Base-by-base conservation (phyloP, 2,329 filamentous ascomycete species). In the Microdochium nivale region DNA sequence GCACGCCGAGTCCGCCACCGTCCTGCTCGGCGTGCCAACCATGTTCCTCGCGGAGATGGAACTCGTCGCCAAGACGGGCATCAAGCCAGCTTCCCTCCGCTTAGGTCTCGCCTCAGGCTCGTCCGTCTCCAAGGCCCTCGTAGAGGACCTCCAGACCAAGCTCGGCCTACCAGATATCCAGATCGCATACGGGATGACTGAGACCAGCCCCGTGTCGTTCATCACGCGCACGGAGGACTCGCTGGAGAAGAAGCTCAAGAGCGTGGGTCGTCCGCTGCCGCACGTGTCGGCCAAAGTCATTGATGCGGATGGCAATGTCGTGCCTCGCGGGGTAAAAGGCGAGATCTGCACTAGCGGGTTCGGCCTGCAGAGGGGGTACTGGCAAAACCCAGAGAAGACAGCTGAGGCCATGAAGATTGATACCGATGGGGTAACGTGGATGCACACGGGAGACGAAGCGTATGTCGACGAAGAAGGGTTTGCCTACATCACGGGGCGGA, bases 11-110 rank as follows among this genome's bases (percentile, higher is more conserved):
- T 65, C 66, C 51, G 74, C 70, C 47, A 87, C 84, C 0, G 84
- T 80, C 0, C 57, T 70, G 13, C 62, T 68, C 49, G 67, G 65
- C 1, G 67, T 88, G 0, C 84, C 85, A 1, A 87, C 84, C 3
- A 88, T 88, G 85, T 88, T 87, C 60, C 71, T 85, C 21, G 78
- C 84, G 10, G 79, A 85, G 55, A 71, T 87, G 13, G 78, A 83
- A 52, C 72, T 86, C 2, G 68, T 86, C 2, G 65, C 80, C 53
- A 40, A 25, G 16, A 49, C 30, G 24, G 47, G 43, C 52, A 27
- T 46, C 21, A 49, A 49, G 54, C 49, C 44, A 53, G 66, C 62
- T 13, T 66, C 64, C 5, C 69, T 88, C 1, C 73, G 84, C 25
- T 87, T 83, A 0, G 84, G 84, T 2, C 86, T 88, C 52, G 83